phyloP scores from a whole-genome alignment of 148 eudicot species.

The Arctostaphylos glauca region DNA sequence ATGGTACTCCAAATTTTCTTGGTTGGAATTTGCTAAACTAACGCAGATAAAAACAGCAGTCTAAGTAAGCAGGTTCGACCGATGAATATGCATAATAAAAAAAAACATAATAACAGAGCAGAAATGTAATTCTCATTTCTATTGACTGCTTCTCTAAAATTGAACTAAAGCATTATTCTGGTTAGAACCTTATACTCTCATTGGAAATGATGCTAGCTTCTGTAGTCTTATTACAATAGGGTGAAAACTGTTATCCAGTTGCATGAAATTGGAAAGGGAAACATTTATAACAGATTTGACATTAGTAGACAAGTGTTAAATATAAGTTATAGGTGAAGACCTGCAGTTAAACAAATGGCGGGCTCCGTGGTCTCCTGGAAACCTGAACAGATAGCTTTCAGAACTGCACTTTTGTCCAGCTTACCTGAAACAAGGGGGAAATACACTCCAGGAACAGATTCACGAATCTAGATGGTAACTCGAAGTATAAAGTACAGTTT shows the following conservation, averaged over 20 bases:
- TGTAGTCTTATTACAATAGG: neutral
- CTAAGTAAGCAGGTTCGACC: neutral
- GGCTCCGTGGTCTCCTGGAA: slow-evolving; percentile 97
- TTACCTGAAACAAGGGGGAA: slow-evolving; percentile 49
- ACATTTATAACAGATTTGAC: neutral
- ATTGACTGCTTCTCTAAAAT: neutral
- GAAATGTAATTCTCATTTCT: neutral
- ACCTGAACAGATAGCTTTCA: slow-evolving; percentile 94
- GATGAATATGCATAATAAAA: neutral
- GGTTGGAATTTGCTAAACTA: neutral
- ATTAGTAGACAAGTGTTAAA: neutral
- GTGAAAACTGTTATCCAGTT: neutral
- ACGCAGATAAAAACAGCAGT: neutral
- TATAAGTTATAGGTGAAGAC: slow-evolving; percentile 28
- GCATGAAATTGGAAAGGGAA: neutral
- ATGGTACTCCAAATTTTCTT: neutral
- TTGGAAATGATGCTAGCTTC: neutral
- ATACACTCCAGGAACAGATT: neutral
- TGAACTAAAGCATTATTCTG: neutral
- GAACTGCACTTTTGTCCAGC: slow-evolving; percentile 80
- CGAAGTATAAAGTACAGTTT: neutral
- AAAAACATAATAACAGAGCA: neutral
- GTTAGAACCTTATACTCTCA: neutral
- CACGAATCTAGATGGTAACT: neutral
- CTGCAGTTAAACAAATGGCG: slow-evolving; percentile 66